Conservation (phyloP, 176 grass and related monocot genomes). For the Avena sativa region DNA sequence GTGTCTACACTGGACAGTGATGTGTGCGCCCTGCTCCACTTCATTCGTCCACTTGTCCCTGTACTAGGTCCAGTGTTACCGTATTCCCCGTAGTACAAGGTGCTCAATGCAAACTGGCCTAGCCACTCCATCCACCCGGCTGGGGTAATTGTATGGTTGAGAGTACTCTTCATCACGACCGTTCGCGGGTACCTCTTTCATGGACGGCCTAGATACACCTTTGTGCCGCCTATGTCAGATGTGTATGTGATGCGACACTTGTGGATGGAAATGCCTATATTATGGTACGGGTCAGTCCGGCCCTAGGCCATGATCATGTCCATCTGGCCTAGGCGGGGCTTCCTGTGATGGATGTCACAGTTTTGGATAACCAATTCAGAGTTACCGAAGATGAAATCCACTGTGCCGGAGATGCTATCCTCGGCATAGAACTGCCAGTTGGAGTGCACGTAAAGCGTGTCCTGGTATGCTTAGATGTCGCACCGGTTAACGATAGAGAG, state of each 20-base stretch:
- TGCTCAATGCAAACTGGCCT: no score
- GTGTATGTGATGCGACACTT: conserved; percentile 54
- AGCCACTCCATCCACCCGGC: no score
- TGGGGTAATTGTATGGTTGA: no score
- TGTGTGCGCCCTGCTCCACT: no score
- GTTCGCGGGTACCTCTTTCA: conserved; percentile 77
- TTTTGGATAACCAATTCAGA: conserved; percentile 62
- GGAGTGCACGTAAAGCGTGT: conserved; percentile 76
- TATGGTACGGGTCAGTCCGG: conserved; percentile 60
- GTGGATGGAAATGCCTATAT: conserved; percentile 78
- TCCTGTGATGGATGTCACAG: conserved; percentile 57
- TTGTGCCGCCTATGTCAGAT: conserved; percentile 49
- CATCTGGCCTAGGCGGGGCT: conserved; percentile 18
- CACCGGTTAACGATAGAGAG: conserved; percentile 70
- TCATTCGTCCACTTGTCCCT: no score
- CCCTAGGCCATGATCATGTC: conserved; percentile 70
- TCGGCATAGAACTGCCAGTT: conserved; percentile 71
- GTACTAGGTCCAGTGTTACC: no score
- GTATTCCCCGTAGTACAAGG: no score
- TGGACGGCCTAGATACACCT: conserved; percentile 72
- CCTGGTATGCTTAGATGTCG: conserved; percentile 69
- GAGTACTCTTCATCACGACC: no score
- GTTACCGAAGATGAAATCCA: conserved; percentile 91
- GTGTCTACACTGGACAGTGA: no score
- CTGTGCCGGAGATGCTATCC: conserved; percentile 58